Conservation (phyloP, 2,329 filamentous ascomycete species). For the Cryphonectria carpinicola region DNA sequence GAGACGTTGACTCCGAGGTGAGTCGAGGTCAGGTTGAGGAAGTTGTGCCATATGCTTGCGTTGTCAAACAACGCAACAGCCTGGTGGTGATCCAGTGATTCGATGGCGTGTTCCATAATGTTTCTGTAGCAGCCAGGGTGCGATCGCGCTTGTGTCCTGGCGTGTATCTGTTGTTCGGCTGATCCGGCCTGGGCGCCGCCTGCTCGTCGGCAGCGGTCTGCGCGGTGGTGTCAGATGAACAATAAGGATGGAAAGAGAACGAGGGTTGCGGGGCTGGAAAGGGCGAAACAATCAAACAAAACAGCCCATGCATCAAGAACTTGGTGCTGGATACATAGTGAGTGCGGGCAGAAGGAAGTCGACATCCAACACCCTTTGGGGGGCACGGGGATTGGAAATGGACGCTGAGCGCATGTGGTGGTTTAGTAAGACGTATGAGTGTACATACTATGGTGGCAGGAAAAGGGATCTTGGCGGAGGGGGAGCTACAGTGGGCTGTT, state of each 20-base stretch:
- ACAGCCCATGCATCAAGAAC: neutral
- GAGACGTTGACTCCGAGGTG: conserved; percentile 56
- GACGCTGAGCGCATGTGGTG: conserved; percentile 17
- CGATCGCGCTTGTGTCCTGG: neutral
- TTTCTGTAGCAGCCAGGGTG: neutral
- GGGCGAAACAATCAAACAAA: neutral
- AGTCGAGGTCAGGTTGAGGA: conserved; percentile 58
- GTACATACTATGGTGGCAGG: neutral
- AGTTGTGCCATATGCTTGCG: conserved; percentile 54
- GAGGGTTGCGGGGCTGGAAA: neutral
- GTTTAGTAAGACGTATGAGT: neutral
- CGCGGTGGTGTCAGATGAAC: conserved; percentile 7
- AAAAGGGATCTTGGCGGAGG: neutral
- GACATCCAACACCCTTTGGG: conserved; percentile 11
- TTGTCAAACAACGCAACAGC: conserved; percentile 44
- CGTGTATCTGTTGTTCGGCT: neutral
- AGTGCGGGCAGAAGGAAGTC: conserved; percentile 12
- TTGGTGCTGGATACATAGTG: conserved; percentile 21
- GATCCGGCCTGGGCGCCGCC: conserved; percentile 1
- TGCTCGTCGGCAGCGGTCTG: conserved; percentile 2
- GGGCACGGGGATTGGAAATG: neutral
- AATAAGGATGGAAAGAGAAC: neutral
- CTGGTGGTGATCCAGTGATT: conserved; percentile 19
- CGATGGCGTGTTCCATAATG: conserved; percentile 26
- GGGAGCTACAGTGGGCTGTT: conserved; percentile 6